phyloP scores from a whole-genome alignment of 2,329 filamentous ascomycete species.

The Beauveria scarabaeidicola region DNA sequence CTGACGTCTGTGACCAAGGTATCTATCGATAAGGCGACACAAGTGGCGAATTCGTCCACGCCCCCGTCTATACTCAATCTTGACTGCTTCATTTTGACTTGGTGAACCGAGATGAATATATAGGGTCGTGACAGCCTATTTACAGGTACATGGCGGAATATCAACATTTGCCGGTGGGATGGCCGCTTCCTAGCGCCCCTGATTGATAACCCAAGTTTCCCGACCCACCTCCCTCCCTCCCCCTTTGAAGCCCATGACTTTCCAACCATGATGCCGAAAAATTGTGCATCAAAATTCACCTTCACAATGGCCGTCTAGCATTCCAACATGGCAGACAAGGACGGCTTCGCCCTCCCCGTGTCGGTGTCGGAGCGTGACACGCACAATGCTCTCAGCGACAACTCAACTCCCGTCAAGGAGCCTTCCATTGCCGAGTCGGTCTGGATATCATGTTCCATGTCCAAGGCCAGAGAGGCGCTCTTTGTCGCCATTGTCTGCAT shows the following conservation, averaged over 20 bases:
- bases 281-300: not conserved
- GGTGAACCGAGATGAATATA: too few species aligned
- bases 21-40: too few species aligned
- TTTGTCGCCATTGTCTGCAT: slow-evolving; percentile 37
- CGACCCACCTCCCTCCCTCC: too few species aligned
- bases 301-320: not conserved
- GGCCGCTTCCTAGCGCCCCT: not conserved
- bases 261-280: too few species aligned
- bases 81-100: too few species aligned
- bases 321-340: not conserved
- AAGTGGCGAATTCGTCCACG: too few species aligned
- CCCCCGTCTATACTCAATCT: too few species aligned
- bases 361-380: not conserved
- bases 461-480: slow-evolving; percentile 22
- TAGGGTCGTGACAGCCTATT: too few species aligned
- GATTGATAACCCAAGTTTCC: not conserved
- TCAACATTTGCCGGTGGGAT: not conserved
- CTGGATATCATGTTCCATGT: slow-evolving; percentile 18
- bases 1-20: not conserved
- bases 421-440: slow-evolving; percentile 4
- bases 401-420: not conserved
- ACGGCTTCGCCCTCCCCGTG: not conserved
- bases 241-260: too few species aligned
- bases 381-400: not conserved
- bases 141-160: too few species aligned